Percentiles rank a stretch among this genome's conserved stretches.
Evolutionary conservation across 192 early-diverging fungal species (phyloP).

Genomic region (Phlyctochytrium bullatum): DNA sequence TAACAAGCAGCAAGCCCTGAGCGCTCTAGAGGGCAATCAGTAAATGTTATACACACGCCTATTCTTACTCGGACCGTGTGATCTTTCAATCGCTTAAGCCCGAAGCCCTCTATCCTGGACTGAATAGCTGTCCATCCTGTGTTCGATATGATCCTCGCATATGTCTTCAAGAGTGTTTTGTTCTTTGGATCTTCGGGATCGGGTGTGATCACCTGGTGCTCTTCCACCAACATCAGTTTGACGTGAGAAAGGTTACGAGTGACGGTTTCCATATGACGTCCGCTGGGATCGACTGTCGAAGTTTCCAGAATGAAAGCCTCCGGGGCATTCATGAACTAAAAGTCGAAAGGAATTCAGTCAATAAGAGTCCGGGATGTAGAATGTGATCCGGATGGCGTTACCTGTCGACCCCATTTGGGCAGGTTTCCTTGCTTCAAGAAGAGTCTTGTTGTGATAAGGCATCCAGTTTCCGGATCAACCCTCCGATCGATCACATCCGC

Average conservation of each 20-base stretch:
- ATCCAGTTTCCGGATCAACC: constrained; percentile 71
- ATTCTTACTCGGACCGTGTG: constrained; percentile 64
- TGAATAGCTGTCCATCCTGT: constrained; percentile 79
- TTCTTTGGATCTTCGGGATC: constrained; percentile 36
- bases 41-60: too few species aligned
- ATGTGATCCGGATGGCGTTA: neutral
- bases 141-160: constrained; percentile 84
- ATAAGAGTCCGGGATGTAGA: neutral
- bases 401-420: constrained; percentile 74
- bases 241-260: constrained; percentile 92
- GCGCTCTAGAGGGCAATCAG: too few species aligned
- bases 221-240: constrained; percentile 89
- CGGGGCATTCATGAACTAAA: constrained; percentile 72
- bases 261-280: constrained; percentile 74
- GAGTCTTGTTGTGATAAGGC: constrained; percentile 82
- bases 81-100: constrained; percentile 79
- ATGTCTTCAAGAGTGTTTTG: constrained; percentile 72
- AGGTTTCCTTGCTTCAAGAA: constrained; percentile 84
- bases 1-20: too few species aligned
- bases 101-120: constrained; percentile 83
- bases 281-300: constrained; percentile 74
- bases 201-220: constrained; percentile 64
- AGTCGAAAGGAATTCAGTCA: neutral
- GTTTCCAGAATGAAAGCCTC: constrained; percentile 92
- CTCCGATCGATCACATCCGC: constrained; percentile 89